Evolutionary conservation across 768 basidiomycete genomes (phyloP), one percentile per base, ranked within the genome.

Genomic region (Kwoniella newhampshirensis): DNA sequence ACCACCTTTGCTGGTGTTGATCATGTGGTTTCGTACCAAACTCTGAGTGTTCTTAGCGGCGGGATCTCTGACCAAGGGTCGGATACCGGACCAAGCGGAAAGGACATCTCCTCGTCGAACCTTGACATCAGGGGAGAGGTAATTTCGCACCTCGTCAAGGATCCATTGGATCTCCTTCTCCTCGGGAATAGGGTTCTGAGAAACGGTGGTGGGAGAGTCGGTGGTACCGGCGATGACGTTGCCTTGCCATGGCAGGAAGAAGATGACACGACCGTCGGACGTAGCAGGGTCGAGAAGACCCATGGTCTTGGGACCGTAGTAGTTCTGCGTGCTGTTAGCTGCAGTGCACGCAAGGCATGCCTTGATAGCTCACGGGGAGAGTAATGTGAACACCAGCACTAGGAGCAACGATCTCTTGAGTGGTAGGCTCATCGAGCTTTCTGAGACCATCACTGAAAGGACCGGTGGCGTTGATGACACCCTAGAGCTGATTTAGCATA

Each of bases 191-290:
- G 93, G 93, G 63, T 92, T 85, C 35, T 81, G 81, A 28, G 81
- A 80, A 51, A 94, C 87, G 1, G 78, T 71, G 2, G 87, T 85
- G 0, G 87, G 87, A 0, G 88, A 82, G 75, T 99, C 94, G 7
- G 94, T 99, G 2, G 96, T 97, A 23, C 94, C 94, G 1, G 94
- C 94, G 61, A 99, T 92, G 37, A 92, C 92, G 79, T 87, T 91
- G 8, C 94, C 94, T 78, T 97, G 87, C 94, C 96, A 99, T 0
- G 94, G 94, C 9, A 99, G 83, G 83, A 99, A 96, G 82, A 97
- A 99, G 72, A 99, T 94, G 53, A 99, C 93, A 25, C 94, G 87
- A 0, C 94, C 94, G 63, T 99, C 94, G 0, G 89, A 91, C 3
- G 96, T 96, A 2, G 90, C 82, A 1, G 94, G 96, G 76, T 98